Conservation (phyloP, 176 grass and related monocot genomes). For the Triticum aestivum region DNA sequence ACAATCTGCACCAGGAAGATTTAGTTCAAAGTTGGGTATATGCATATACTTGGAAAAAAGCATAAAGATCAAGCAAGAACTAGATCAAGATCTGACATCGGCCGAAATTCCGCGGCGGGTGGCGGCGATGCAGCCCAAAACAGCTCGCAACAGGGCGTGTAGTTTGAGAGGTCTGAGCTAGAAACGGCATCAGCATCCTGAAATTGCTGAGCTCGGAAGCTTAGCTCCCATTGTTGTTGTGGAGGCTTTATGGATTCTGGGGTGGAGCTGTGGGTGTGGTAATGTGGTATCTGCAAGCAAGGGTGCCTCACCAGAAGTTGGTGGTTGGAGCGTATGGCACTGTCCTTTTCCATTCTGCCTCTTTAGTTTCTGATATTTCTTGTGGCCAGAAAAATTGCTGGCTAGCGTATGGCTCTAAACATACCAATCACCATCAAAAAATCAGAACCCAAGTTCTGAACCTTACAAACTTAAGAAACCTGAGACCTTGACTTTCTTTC, state of each 20-base stretch:
- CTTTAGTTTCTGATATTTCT: conserved; percentile 24
- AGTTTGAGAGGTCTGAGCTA: conserved; percentile 23
- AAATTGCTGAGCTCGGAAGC: conserved; percentile 28
- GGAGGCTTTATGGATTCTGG: conserved; percentile 31
- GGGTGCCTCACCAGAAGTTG: conserved; percentile 10
- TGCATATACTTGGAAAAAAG: conserved; percentile 26
- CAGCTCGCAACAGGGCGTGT: conserved; percentile 16
- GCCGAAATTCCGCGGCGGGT: not conserved
- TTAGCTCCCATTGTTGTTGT: conserved; percentile 31
- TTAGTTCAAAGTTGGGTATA: not conserved
- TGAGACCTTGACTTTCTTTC: not conserved
- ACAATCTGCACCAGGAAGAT: conserved; percentile 6
- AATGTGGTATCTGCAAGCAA: not conserved
- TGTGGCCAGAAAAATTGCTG: not conserved
- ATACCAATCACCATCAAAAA: not conserved
- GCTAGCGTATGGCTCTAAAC: not conserved
- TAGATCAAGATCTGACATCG: conserved; percentile 33
- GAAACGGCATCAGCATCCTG: conserved; percentile 40
- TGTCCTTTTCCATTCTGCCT: conserved; percentile 34
- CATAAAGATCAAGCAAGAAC: conserved; percentile 5
- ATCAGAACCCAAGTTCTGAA: not conserved
- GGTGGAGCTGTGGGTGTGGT: conserved; percentile 11
- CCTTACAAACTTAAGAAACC: not conserved
- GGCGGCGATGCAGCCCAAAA: not conserved
- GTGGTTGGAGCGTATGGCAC: conserved; percentile 21